Percentiles rank a stretch among this genome's conserved stretches.
phyloP scores from a whole-genome alignment of 352 stramenopile species.

The Phytophthora nicotianae region DNA sequence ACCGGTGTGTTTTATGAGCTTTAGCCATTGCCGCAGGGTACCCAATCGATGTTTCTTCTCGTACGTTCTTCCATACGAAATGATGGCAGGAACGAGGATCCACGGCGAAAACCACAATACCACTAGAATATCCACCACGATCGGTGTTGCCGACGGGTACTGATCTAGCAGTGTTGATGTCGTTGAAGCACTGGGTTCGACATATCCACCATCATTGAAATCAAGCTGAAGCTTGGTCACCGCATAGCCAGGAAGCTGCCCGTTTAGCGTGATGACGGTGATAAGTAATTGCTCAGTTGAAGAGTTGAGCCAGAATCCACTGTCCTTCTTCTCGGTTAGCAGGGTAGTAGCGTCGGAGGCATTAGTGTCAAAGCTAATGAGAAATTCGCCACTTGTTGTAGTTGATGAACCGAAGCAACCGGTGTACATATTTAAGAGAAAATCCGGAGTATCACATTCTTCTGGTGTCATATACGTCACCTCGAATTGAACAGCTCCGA shows the following conservation, averaged over 20 bases:
- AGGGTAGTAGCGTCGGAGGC: constrained; percentile 17
- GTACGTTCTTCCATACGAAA: constrained; percentile 16
- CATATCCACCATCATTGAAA: constrained; percentile 45
- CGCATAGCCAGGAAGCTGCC: constrained; percentile 42
- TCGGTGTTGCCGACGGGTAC: constrained; percentile 19
- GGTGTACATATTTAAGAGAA: constrained; percentile 40
- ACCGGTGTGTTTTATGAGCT: constrained; percentile 23
- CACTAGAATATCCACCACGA: constrained; percentile 25
- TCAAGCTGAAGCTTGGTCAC: constrained; percentile 41
- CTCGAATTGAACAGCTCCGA: constrained; percentile 43
- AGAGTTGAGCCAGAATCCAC: constrained; percentile 37
- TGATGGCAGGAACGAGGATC: constrained; percentile 22
- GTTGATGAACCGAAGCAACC: constrained; percentile 39
- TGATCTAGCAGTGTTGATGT: constrained; percentile 31
- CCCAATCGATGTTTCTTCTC: constrained; percentile 16
- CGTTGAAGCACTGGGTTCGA: constrained; percentile 34
- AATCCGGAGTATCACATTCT: constrained; percentile 31
- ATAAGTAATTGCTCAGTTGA: constrained; percentile 42
- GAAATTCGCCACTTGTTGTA: constrained; percentile 20
- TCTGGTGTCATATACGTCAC: constrained; percentile 18
- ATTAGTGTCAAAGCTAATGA: constrained; percentile 44
- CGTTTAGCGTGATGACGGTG: constrained; percentile 55
- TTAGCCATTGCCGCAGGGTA: constrained; percentile 9
- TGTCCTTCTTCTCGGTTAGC: constrained; percentile 33
- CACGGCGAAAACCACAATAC: constrained; percentile 37